These are phyloP conservation scores for Ophiostoma australiae DNA, from an alignment of 2,329 filamentous ascomycete genomes.

Conservation along the genomic window DNA sequence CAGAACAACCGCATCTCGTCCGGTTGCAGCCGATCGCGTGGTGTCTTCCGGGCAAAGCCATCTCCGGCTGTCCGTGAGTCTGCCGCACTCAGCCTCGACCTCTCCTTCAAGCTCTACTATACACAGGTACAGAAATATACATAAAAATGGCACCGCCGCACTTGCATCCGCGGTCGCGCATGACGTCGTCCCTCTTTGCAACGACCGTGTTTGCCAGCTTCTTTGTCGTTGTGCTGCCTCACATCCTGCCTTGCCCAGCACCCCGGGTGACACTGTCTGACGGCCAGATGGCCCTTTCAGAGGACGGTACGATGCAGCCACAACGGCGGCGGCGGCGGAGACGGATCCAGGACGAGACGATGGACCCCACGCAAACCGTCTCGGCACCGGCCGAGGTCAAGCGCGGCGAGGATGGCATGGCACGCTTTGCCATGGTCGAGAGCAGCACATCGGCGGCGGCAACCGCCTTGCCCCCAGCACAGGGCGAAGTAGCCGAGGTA, in stretches of 20 bases:
- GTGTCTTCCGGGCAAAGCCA: neutral
- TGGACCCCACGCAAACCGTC: neutral
- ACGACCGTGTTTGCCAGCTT: conserved; percentile 88
- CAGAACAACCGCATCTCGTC: neutral
- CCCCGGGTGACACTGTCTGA: conserved; percentile 72
- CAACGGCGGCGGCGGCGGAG: conserved; percentile 42
- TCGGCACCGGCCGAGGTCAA: conserved; percentile 35
- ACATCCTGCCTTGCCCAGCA: conserved; percentile 85
- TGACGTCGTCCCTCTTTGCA: conserved; percentile 90
- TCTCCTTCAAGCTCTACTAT: neutral
- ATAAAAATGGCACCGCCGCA: conserved; percentile 56
- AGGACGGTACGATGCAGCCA: conserved; percentile 36
- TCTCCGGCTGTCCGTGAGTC: neutral
- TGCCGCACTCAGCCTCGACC: neutral
- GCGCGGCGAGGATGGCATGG: conserved; percentile 42
- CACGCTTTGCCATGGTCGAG: conserved; percentile 43
- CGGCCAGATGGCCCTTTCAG: conserved; percentile 47
- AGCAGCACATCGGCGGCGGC: neutral
- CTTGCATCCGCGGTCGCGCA: conserved; percentile 87
- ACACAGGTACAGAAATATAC: neutral
- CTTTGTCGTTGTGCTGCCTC: conserved; percentile 84
- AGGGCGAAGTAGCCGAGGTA: neutral
- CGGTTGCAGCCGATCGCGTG: neutral
- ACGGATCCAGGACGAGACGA: conserved; percentile 8
- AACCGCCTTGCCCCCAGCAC: neutral